Conservation (phyloP, 345 rosid genomes). For the Populus deltoides region DNA sequence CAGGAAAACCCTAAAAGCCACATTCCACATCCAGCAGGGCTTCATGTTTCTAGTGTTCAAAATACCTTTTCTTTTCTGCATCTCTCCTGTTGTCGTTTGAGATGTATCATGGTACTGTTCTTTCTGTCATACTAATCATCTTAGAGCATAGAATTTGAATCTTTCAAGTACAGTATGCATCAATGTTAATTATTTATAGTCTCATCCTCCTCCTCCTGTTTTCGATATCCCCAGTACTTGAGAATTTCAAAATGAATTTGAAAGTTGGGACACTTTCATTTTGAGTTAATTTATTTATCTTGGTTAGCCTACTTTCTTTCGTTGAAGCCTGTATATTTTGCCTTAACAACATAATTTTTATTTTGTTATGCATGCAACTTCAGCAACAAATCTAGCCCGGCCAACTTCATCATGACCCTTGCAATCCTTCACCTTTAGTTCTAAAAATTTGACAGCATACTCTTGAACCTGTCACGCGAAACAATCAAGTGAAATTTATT, state of each 20-base stretch:
- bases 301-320: not conserved
- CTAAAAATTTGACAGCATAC: too few relatives aligned
- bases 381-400: too few relatives aligned
- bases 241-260: not conserved
- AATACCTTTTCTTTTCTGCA: not conserved
- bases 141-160: conserved; percentile 3
- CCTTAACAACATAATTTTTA: too few relatives aligned
- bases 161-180: not conserved
- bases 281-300: not conserved
- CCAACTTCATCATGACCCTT: too few relatives aligned
- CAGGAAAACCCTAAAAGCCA: conserved; percentile 3
- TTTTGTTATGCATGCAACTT: too few relatives aligned
- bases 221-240: not conserved
- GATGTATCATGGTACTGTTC: conserved; percentile 7
- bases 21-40: not conserved
- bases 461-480: too few relatives aligned
- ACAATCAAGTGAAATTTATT: too few relatives aligned
- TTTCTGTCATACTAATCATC: conserved; percentile 1
- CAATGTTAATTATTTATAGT: conserved; percentile 9
- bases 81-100: conserved; percentile 3
- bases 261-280: not conserved
- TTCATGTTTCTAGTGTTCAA: conserved; percentile 12
- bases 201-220: not conserved
- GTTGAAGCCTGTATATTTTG: not conserved
- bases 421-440: too few relatives aligned